These are phyloP conservation scores for Neurospora hispaniola DNA, from an alignment of 495 filamentous ascomycete species.

Conservation along the genomic window DNA sequence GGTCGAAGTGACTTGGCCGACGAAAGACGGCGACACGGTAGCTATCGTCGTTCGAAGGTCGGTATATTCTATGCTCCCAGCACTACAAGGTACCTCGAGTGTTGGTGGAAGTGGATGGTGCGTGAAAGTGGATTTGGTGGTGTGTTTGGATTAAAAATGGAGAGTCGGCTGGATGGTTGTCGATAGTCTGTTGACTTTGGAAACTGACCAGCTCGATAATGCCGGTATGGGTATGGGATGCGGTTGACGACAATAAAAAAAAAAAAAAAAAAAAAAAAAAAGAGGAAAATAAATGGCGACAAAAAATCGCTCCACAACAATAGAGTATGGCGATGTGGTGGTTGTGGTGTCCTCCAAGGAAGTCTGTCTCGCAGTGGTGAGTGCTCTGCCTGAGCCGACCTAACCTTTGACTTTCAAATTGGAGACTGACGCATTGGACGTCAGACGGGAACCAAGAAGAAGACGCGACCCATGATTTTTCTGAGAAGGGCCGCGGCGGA, in stretches of 20 bases:
- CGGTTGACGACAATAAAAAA: neutral
- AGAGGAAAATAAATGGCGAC: neutral
- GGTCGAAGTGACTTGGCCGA: neutral
- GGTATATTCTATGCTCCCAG: neutral
- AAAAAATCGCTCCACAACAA: neutral
- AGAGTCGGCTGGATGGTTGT: neutral
- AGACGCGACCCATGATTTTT: constrained; percentile 24
- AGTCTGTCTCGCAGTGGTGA: neutral
- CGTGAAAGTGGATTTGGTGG: neutral
- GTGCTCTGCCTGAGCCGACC: neutral
- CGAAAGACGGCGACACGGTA: neutral
- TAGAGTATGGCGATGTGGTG: neutral
- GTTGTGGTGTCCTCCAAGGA: neutral
- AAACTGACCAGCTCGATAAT: neutral
- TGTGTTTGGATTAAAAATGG: neutral
- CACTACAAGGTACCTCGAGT: neutral
- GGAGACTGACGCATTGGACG: neutral
- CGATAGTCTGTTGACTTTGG: neutral
- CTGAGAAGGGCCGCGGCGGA: neutral
- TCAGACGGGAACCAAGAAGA: neutral
- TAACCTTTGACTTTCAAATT: neutral
- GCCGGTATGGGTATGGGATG: neutral
- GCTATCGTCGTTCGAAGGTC: neutral
- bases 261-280: neutral
- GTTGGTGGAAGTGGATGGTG: neutral